Conservation (phyloP, 495 filamentous ascomycete species). For the Penicillium paradoxum region DNA sequence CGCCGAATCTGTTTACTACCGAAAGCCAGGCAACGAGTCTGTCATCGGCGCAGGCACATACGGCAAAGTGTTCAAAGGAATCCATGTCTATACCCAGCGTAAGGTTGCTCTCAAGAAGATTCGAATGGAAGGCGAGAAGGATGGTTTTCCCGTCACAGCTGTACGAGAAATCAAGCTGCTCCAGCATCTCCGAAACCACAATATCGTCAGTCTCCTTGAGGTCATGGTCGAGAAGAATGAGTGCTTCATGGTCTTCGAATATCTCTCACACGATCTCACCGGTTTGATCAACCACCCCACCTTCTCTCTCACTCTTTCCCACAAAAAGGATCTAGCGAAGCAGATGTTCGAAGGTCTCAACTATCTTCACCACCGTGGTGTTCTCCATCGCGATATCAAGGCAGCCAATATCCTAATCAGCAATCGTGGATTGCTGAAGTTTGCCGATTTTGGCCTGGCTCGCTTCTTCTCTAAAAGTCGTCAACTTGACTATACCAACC, state of each 20-base stretch:
- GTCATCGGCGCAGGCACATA: slow-evolving; percentile 92
- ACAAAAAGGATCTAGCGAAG: slow-evolving; percentile 90
- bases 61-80: slow-evolving; percentile 97
- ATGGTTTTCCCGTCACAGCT: slow-evolving; percentile 96
- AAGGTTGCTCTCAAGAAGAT: slow-evolving; percentile 92
- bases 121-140: slow-evolving; percentile 92
- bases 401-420: slow-evolving; percentile 93
- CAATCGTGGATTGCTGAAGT: slow-evolving; percentile 80
- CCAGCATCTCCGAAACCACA: slow-evolving; percentile 84
- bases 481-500: slow-evolving; percentile 96
- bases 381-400: slow-evolving; percentile 94
- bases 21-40: slow-evolving; percentile 91
- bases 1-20: slow-evolving; percentile 83
- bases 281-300: slow-evolving; percentile 89
- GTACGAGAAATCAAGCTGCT: slow-evolving; percentile 96
- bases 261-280: slow-evolving; percentile 90
- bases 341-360: slow-evolving; percentile 93
- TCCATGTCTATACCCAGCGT: slow-evolving; percentile 87
- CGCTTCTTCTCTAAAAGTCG: slow-evolving; percentile 91
- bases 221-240: slow-evolving; percentile 99
- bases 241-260: slow-evolving; percentile 99
- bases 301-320: slow-evolving; percentile 75
- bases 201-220: slow-evolving; percentile 76
- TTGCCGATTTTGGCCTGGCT: slow-evolving; percentile 96
- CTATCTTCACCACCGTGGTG: slow-evolving; percentile 89